Evolutionary conservation across 1,284 basidiomycete genomes (phyloP), one percentile per base, ranked within the genome.

Genomic region (Ganoderma leucocontextum): DNA sequence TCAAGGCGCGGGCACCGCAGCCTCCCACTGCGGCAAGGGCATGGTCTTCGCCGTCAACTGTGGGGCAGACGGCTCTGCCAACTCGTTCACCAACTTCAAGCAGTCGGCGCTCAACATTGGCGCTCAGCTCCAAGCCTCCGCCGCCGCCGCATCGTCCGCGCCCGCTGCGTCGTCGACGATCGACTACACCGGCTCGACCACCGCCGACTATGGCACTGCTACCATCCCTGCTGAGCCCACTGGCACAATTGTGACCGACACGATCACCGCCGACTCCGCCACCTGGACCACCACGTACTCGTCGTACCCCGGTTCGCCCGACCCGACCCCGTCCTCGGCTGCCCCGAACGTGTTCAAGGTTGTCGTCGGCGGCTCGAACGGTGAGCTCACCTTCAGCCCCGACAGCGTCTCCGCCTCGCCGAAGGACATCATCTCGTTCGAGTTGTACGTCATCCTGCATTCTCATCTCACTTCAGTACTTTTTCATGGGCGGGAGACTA

Each of bases 21-120:
- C 67, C 57, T 73, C 83, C 71, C 89, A 91, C 77, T 91, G 90
- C 72, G 86, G 87, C 64, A 73, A 78, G 63, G 89, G 88, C 74
- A 90, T 90, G 89, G 87, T 91, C 47, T 89, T 89, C 73, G 84
- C 88, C 35, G 82, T 90, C 73, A 90, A 91, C 79, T 87, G 87
- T 74, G 87, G 86, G 33, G 68, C 78, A 2, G 84, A 85, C 66
- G 87, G 84, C 62, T 70, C 82, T 33, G 75, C 83, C 60, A 89
- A 87, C 79, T 87, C 87, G 7, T 89, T 89, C 80, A 80, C 80
- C 47, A 83, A 83, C 73, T 90, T 89, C 82, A 85, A 87, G 80
- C 78, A 82, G 29, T 69, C 84, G 49, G 89, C 88, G 33, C 77
- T 87, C 53, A 84, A 82, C 13, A 77, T 86, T 62, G 88, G 87